Evolutionary conservation across 306 rosid genomes (phyloP).

Genomic region (Delonix regia): DNA sequence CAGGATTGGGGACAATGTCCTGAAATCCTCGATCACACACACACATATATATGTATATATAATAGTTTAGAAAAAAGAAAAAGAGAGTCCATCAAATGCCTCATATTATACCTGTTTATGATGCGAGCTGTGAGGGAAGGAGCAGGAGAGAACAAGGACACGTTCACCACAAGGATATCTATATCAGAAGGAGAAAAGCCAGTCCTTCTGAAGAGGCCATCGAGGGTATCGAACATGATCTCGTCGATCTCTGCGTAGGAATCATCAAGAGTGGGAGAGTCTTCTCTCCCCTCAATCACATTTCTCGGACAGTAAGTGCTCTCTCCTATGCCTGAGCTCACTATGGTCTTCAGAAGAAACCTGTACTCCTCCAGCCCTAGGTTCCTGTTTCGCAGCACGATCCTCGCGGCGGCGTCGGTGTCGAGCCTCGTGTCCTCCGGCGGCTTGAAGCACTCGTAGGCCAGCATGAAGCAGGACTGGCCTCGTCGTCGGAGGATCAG

Average conservation of each 20-base stretch:
- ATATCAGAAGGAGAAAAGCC: slow-evolving; percentile 62
- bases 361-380: slow-evolving; percentile 69
- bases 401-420: slow-evolving; percentile 49
- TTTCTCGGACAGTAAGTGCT: slow-evolving; percentile 73
- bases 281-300: slow-evolving; percentile 61
- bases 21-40: no score
- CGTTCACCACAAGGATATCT: slow-evolving; percentile 81
- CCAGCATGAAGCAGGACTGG: slow-evolving; percentile 68
- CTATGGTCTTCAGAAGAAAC: slow-evolving; percentile 65
- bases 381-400: slow-evolving; percentile 59
- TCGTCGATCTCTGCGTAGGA: slow-evolving; percentile 68
- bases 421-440: slow-evolving; percentile 57
- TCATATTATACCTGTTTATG: slow-evolving; percentile 68
- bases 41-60: no score
- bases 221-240: slow-evolving; percentile 70
- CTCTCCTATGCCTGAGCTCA: slow-evolving; percentile 79
- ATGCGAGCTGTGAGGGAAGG: slow-evolving; percentile 79
- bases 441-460: slow-evolving; percentile 74
- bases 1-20: no score
- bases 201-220: slow-evolving; percentile 54
- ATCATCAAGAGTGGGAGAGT: slow-evolving; percentile 42
- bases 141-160: slow-evolving; percentile 69
- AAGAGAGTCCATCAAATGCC: no score
- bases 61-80: no score
- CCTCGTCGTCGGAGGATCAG: slow-evolving; percentile 50